phyloP scores from a whole-genome alignment of 169 alveolate genomes.

The Neospora caninum region DNA sequence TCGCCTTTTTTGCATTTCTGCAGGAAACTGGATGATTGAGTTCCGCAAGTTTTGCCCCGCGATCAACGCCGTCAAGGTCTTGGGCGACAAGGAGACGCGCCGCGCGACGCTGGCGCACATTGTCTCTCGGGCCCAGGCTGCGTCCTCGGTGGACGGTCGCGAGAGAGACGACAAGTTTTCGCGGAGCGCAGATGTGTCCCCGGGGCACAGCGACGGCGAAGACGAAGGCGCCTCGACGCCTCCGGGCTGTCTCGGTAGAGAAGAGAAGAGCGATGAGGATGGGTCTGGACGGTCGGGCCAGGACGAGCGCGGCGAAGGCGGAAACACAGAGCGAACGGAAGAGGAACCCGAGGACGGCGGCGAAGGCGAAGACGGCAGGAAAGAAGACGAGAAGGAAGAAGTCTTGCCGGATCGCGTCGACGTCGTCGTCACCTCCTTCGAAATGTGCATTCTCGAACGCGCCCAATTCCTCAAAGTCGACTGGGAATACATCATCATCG shows the following conservation, averaged over 20 bases:
- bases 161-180: not conserved
- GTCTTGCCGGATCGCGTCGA: constrained; percentile 82
- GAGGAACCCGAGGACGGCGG: not conserved
- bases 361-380: not conserved
- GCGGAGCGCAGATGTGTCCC: not conserved
- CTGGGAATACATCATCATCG: constrained; percentile 98
- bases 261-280: not conserved
- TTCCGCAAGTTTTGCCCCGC: constrained; percentile 89
- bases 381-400: constrained; percentile 9
- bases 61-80: constrained; percentile 84
- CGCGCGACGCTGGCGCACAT: constrained; percentile 63
- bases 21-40: constrained; percentile 95
- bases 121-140: not conserved
- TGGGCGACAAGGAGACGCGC: constrained; percentile 96
- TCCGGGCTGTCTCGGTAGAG: not conserved
- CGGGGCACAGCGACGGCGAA: not conserved
- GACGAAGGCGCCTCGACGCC: not conserved
- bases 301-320: not conserved
- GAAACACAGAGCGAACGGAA: not conserved
- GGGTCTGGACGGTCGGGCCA: not conserved
- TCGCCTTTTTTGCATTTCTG: not conserved
- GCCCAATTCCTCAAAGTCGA: constrained; percentile 79
- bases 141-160: too few species aligned
- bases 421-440: constrained; percentile 89
- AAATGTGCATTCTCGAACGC: constrained; percentile 89